Percentiles rank a stretch among this genome's conserved stretches.
Evolutionary conservation across 805 yeast genomes (phyloP).

Genomic region (Candida chilensis): DNA sequence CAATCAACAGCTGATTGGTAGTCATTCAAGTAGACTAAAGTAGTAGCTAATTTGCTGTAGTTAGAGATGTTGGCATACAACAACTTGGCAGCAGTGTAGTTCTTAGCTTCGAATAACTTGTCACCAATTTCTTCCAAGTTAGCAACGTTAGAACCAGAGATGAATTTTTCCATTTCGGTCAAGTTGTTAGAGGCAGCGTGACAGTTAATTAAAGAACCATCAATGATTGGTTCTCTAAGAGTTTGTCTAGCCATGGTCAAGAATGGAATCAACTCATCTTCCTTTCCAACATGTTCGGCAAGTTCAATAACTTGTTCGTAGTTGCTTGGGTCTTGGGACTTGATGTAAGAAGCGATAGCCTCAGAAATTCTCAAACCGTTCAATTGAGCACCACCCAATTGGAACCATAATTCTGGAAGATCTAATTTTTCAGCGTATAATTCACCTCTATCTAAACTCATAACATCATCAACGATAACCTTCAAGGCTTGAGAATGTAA

Average conservation of each 20-base stretch:
- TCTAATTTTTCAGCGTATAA: slow-evolving; percentile 87
- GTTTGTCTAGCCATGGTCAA: slow-evolving; percentile 87
- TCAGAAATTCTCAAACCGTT: slow-evolving; percentile 89
- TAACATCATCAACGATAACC: slow-evolving; percentile 84
- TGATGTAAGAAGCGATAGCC: slow-evolving; percentile 85
- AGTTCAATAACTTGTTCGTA: slow-evolving; percentile 89
- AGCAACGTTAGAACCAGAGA: slow-evolving; percentile 86
- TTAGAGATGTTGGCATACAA: slow-evolving; percentile 81
- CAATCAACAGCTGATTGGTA: slow-evolving; percentile 97
- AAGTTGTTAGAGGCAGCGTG: slow-evolving; percentile 74
- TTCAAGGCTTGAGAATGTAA: slow-evolving; percentile 71
- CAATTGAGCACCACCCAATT: slow-evolving; percentile 91
- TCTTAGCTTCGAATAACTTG: slow-evolving; percentile 66
- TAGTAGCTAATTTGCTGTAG: slow-evolving; percentile 94
- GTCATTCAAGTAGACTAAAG: slow-evolving; percentile 84
- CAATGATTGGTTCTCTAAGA: slow-evolving; percentile 85
- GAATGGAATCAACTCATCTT: slow-evolving; percentile 83
- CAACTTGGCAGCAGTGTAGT: slow-evolving; percentile 89
- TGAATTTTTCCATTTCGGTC: slow-evolving; percentile 75
- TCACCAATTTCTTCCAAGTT: slow-evolving; percentile 91
- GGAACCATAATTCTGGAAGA: slow-evolving; percentile 84
- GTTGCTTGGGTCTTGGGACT: slow-evolving; percentile 86
- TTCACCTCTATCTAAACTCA: slow-evolving; percentile 93
- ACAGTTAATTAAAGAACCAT: slow-evolving; percentile 83
- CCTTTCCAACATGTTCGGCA: slow-evolving; percentile 93